Base-by-base conservation (phyloP, 768 basidiomycete species). In the Galerina marginata region DNA sequence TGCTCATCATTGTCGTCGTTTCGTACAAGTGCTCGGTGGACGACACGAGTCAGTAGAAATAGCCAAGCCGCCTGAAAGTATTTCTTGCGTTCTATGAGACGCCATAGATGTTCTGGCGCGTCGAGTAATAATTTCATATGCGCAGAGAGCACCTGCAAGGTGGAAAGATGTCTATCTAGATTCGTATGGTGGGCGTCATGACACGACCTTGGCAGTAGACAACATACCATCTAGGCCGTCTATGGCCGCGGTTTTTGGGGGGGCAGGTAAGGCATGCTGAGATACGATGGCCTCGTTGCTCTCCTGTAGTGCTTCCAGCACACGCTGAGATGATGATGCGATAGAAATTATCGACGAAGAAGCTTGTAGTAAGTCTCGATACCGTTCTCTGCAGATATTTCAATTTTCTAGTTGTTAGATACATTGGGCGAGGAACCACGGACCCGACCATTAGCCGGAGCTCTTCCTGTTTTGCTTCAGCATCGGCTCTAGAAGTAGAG, bases 91-190 rank as follows among this genome's bases (percentile, higher is more conserved):
- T 96, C 92, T 58, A 96, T 85, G 54, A 95, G 80, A 3, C 91
- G 83, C 91, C 95, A 97, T 20, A 97, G 74, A 74, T 95, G 89
- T 72, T 97, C 95, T 6, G 95, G 94, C 9, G 93, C 89, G 74
- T 97, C 95, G 6, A 97, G 76, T 15, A 97, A 81, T n/a, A 97
- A 76, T 72, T 96, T 96, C 68, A 97, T 81, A 69, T 96, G 93
- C 0, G 93, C 93, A 26, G 95, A 90, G 15, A 95, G 82, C 7
- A 86, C 75, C 65, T 93, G 93, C 43, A 95, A 68, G 11, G 83
- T 78, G 58, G 83, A 84, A 26, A 95, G 71, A 66, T 92, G 88
- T 26, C 81, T 74, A 68, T 93, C 92, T 91, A 57, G 33, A 36
- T 45, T 36, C 23, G 38, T 45, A 44, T 55, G 11, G 58, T 44